phyloP scores from a whole-genome alignment of 306 rosid species.

The Sindora glabra region DNA sequence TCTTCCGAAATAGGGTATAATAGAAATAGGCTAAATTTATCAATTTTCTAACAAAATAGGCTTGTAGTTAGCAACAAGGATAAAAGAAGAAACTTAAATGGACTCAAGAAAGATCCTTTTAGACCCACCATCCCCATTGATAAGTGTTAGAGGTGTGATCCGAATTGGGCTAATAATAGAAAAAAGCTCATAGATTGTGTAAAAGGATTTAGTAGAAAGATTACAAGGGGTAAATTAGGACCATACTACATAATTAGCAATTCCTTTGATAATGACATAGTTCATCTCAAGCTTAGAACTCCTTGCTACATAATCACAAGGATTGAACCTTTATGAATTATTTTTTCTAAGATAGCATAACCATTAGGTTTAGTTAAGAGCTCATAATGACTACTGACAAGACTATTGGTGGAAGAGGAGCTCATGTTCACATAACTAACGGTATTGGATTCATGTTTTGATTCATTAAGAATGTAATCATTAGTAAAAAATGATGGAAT shows the following conservation, averaged over 20 bases:
- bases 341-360: slow-evolving; percentile 28
- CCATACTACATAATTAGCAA: slow-evolving; percentile 24
- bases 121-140: slow-evolving; percentile 35
- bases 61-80: not conserved
- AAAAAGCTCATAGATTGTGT: slow-evolving; percentile 25
- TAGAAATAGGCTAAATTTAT: too few relatives aligned
- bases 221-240: slow-evolving; percentile 31
- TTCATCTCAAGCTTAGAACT: slow-evolving; percentile 35
- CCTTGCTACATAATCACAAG: slow-evolving; percentile 34
- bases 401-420: slow-evolving; percentile 45
- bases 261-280: slow-evolving; percentile 23
- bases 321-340: slow-evolving; percentile 35
- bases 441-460: slow-evolving; percentile 45
- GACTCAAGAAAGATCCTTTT: slow-evolving; percentile 15
- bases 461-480: slow-evolving; percentile 30
- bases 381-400: slow-evolving; percentile 27
- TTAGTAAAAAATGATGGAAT: slow-evolving; percentile 24
- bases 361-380: slow-evolving; percentile 30
- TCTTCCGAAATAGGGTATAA: too few relatives aligned
- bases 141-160: slow-evolving; percentile 44
- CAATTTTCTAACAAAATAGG: too few relatives aligned
- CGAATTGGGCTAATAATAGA: slow-evolving; percentile 30
- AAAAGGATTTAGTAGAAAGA: slow-evolving; percentile 32
- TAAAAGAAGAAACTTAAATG: slow-evolving; percentile 29
- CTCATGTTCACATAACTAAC: slow-evolving; percentile 16